These are phyloP conservation scores for Lanmaoa rubissima DNA, from an alignment of 768 basidiomycete genomes.

Conservation along the genomic window DNA sequence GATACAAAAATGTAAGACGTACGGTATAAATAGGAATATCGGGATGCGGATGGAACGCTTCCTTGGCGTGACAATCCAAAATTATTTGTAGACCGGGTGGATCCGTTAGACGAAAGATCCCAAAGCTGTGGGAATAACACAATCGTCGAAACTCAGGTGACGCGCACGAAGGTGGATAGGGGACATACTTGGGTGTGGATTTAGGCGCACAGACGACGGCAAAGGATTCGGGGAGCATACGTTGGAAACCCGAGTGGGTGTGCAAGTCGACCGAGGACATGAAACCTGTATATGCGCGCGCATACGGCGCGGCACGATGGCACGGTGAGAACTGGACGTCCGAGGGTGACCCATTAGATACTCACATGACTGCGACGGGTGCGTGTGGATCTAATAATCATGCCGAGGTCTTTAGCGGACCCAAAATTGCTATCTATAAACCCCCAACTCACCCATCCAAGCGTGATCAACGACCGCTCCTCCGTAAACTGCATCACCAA, in stretches of 20 bases:
- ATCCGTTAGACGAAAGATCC: slow-evolving; percentile 87
- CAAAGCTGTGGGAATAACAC: slow-evolving; percentile 46
- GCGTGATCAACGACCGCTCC: slow-evolving; percentile 73
- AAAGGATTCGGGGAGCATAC: slow-evolving; percentile 88
- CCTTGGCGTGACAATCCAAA: slow-evolving; percentile 61
- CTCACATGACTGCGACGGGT: slow-evolving; percentile 85
- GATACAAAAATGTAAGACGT: slow-evolving; percentile 26
- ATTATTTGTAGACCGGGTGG: slow-evolving; percentile 79
- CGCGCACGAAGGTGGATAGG: background rate
- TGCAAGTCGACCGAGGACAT: slow-evolving; percentile 95
- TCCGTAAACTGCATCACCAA: slow-evolving; percentile 84
- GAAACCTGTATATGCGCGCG: slow-evolving; percentile 57
- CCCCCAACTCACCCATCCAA: slow-evolving; percentile 77
- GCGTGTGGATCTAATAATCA: slow-evolving; percentile 75
- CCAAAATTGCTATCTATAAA: background rate
- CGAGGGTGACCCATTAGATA: slow-evolving; percentile 5
- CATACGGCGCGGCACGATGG: background rate
- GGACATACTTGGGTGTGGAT: slow-evolving; percentile 65
- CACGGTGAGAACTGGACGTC: background rate
- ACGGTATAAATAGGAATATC: slow-evolving; percentile 86
- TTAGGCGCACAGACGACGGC: slow-evolving; percentile 90
- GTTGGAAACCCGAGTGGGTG: slow-evolving; percentile 86
- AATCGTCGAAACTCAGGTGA: background rate
- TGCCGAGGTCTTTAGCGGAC: background rate
- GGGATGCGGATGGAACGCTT: slow-evolving; percentile 85